Conservation (phyloP, 2,329 filamentous ascomycete species). For the Hypoxylon sp. region DNA sequence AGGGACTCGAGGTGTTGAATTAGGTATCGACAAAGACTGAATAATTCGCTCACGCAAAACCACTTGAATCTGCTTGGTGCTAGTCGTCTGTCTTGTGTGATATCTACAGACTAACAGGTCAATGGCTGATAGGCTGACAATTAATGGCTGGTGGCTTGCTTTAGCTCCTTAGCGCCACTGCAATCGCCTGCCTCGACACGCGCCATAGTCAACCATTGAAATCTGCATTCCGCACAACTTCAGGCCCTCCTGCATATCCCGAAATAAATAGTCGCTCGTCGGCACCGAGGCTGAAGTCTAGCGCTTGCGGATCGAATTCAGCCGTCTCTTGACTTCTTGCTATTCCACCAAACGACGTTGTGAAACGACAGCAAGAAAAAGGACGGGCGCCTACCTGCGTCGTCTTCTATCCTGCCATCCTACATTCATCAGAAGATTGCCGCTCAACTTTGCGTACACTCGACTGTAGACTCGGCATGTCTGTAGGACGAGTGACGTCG, state of each 20-base stretch:
- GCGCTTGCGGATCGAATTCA: background rate
- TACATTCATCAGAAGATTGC: background rate
- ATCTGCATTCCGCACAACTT: slow-evolving; percentile 13
- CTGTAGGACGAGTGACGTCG: slow-evolving; percentile 24
- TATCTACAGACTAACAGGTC: too few relatives aligned
- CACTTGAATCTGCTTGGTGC: too few relatives aligned
- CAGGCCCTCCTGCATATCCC: slow-evolving; percentile 8
- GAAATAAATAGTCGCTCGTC: background rate
- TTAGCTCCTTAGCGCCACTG: slow-evolving; percentile 27
- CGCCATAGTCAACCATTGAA: slow-evolving; percentile 19
- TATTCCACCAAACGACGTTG: slow-evolving; percentile 3
- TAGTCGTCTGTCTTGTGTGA: too few relatives aligned
- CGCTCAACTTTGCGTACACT: background rate
- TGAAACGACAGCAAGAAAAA: background rate
- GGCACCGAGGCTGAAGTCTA: background rate
- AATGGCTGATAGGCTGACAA: background rate
- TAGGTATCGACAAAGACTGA: too few relatives aligned
- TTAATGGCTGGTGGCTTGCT: slow-evolving; percentile 17
- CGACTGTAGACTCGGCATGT: background rate
- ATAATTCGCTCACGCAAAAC: too few relatives aligned
- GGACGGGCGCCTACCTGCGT: background rate
- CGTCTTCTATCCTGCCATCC: background rate
- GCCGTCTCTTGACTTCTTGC: slow-evolving; percentile 6
- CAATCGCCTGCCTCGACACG: slow-evolving; percentile 21
- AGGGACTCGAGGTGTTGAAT: too few relatives aligned